These are phyloP conservation scores for Schizosaccharomyces versatilis DNA, from an alignment of 1,139 yeast species.

Conservation along the genomic window DNA sequence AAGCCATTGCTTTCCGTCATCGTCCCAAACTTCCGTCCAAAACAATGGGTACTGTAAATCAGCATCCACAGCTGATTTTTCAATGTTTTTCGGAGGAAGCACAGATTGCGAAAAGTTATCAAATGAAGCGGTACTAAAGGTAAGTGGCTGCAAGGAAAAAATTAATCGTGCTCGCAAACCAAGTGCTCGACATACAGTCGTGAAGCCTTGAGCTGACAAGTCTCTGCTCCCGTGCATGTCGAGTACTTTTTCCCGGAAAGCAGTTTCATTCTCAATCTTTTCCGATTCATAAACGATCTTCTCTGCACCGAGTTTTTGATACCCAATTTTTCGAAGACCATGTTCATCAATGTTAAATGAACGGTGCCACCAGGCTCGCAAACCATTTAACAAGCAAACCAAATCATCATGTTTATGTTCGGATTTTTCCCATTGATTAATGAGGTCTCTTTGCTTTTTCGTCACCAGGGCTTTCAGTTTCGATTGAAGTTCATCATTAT, in stretches of 20 bases:
- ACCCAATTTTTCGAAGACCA: slow-evolving; percentile 9
- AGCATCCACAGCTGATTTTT: not conserved
- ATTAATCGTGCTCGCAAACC: slow-evolving; percentile 55
- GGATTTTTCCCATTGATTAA: not conserved
- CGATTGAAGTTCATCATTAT: slow-evolving; percentile 25
- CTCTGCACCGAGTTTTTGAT: slow-evolving; percentile 3
- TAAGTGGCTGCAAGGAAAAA: slow-evolving; percentile 76
- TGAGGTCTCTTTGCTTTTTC: not conserved
- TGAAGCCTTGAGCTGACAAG: slow-evolving; percentile 70
- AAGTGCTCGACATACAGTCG: slow-evolving; percentile 46
- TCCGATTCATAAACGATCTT: slow-evolving; percentile 13
- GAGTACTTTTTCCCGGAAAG: slow-evolving; percentile 25
- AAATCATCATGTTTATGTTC: not conserved
- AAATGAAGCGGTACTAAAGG: slow-evolving; percentile 28
- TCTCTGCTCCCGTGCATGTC: slow-evolving; percentile 51
- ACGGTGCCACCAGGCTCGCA: slow-evolving; percentile 25
- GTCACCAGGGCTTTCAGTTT: slow-evolving; percentile 5
- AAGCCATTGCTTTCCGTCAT: slow-evolving; percentile 41
- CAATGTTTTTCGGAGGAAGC: not conserved
- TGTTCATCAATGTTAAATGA: slow-evolving; percentile 18
- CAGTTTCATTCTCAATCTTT: slow-evolving; percentile 16
- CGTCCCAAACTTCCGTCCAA: slow-evolving; percentile 92
- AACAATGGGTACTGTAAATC: slow-evolving; percentile 40
- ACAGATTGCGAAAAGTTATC: slow-evolving; percentile 2
- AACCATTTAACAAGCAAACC: slow-evolving; percentile 7